A percentile compares a stretch with the other conserved stretches of the same genome.
phyloP scores from a whole-genome alignment of 306 rosid species.

The Vigna mungo region DNA sequence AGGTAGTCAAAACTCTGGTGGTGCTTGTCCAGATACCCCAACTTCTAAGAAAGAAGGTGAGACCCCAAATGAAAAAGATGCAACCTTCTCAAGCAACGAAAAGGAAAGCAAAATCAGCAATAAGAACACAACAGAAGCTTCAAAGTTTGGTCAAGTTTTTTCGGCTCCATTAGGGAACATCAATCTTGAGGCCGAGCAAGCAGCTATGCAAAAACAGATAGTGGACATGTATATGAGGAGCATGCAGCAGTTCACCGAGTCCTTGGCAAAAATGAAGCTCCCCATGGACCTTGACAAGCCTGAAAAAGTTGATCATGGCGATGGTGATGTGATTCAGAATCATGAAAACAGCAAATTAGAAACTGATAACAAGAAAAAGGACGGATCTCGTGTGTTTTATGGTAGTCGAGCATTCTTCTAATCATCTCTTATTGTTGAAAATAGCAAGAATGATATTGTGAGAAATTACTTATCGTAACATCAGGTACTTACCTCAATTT shows the following conservation, averaged over 20 bases:
- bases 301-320: conserved; percentile 54
- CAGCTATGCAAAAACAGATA: conserved; percentile 87
- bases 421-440: conserved; percentile 44
- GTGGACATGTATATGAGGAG: conserved; percentile 93
- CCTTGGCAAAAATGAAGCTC: conserved; percentile 88
- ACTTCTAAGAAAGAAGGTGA: conserved; percentile 69
- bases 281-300: conserved; percentile 81
- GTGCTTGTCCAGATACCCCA: conserved; percentile 66
- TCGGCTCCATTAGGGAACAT: conserved; percentile 73
- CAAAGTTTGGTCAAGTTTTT: conserved; percentile 65
- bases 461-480: conserved; percentile 30
- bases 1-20: conserved; percentile 50
- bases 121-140: conserved; percentile 36
- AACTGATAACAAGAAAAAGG: conserved; percentile 70
- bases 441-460: conserved; percentile 30
- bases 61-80: conserved; percentile 52
- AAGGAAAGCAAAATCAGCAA: conserved; percentile 48
- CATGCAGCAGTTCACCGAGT: conserved; percentile 89
- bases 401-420: conserved; percentile 91
- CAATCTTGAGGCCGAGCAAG: conserved; percentile 76
- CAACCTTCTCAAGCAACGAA: conserved; percentile 52
- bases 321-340: conserved; percentile 61
- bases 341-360: conserved; percentile 53
- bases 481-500: conserved; percentile 38
- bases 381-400: conserved; percentile 82